Percentiles rank a stretch among this genome's conserved stretches.
Conservation (phyloP, 1,284 basidiomycete genomes). For the Rhodotorula sp. region DNA sequence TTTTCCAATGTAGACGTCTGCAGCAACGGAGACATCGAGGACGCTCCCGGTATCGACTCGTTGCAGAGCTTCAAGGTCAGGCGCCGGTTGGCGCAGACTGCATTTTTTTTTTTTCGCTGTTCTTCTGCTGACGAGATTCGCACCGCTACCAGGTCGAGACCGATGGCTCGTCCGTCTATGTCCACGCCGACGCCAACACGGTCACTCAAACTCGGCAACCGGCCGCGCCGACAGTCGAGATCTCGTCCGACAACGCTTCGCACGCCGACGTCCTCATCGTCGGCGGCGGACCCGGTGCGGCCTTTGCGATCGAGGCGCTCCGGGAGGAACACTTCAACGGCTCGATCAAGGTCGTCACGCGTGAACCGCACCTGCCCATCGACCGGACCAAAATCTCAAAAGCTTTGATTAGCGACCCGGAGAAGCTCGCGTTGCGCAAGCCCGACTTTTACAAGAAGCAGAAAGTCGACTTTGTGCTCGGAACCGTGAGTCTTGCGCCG, state of each 20-base stretch:
- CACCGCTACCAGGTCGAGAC: conserved; percentile 52
- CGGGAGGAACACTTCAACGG: conserved; percentile 78
- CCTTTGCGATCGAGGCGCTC: conserved; percentile 77
- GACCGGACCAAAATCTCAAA: conserved; percentile 92
- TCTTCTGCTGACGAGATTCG: not conserved
- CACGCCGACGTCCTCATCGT: conserved; percentile 69
- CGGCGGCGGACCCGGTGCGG: conserved; percentile 77
- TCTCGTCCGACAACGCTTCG: conserved; percentile 47
- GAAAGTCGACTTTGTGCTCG: conserved; percentile 69
- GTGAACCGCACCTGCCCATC: conserved; percentile 78
- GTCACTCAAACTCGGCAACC: conserved; percentile 46
- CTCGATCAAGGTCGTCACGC: conserved; percentile 74
- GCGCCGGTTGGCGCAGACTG: not conserved
- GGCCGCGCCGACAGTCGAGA: conserved; percentile 35
- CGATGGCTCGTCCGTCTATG: conserved; percentile 59
- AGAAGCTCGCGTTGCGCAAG: conserved; percentile 67
- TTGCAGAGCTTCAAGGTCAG: conserved; percentile 73
- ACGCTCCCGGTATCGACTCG: conserved; percentile 83
- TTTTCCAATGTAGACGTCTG: conserved; percentile 55
- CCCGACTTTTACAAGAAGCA: conserved; percentile 78
- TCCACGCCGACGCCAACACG: conserved; percentile 63
- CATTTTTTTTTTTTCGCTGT: not conserved
- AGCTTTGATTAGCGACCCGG: conserved; percentile 71
- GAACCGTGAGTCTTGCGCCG: conserved; percentile 56
- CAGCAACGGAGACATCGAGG: conserved; percentile 64